Evolutionary conservation across 768 basidiomycete genomes (phyloP).

Genomic region (Candolleomyces efflorescens): DNA sequence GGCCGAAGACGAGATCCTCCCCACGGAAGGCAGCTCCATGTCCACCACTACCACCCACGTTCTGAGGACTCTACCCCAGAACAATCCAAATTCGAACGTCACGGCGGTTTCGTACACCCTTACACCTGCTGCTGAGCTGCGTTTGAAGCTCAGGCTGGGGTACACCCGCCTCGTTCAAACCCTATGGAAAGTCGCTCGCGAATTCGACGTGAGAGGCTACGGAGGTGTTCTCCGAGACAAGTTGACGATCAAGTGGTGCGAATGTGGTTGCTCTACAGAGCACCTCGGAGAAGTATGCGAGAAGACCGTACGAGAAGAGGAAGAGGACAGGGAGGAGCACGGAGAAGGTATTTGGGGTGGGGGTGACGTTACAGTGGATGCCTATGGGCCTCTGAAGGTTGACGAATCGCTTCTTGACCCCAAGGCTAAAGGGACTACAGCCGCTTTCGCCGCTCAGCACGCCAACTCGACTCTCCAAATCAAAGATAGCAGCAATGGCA

Average conservation of each 20-base stretch:
- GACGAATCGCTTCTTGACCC: constrained; percentile 11
- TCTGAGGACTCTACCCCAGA: neutral
- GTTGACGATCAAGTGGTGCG: constrained; percentile 72
- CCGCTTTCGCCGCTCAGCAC: neutral
- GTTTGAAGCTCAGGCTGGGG: constrained; percentile 52
- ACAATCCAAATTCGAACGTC: neutral
- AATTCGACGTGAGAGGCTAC: constrained; percentile 72
- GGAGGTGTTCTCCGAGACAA: constrained; percentile 68
- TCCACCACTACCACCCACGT: constrained; percentile 32
- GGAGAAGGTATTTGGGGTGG: constrained; percentile 6
- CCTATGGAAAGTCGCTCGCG: constrained; percentile 65
- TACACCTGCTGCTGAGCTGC: constrained; percentile 11
- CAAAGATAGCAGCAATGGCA: neutral
- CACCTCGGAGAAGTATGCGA: constrained; percentile 77
- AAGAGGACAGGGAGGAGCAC: constrained; percentile 49
- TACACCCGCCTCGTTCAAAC: constrained; percentile 63
- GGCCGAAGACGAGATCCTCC: neutral
- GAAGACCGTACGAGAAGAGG: constrained; percentile 65
- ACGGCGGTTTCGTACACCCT: neutral
- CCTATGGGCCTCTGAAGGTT: neutral
- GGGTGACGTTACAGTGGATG: constrained; percentile 3
- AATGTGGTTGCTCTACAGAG: constrained; percentile 77
- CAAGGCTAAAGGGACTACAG: neutral
- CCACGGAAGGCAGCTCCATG: constrained; percentile 32
- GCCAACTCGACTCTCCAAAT: neutral